Conservation (phyloP, 805 yeast species). For the Lachancea dasiensis region DNA sequence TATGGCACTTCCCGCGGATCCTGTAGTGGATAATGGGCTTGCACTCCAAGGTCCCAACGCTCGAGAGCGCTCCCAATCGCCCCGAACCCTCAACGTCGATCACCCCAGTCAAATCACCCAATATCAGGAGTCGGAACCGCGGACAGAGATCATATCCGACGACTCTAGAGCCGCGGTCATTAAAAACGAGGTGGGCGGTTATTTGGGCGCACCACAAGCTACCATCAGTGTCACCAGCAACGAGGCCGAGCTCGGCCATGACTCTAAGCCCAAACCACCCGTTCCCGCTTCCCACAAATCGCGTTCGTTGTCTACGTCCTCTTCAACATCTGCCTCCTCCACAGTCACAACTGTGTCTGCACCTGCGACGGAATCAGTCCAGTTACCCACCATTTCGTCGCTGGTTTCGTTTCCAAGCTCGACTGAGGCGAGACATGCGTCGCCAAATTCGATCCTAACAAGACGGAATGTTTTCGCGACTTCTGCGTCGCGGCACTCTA, state of each 20-base stretch:
- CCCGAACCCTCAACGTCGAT: not conserved
- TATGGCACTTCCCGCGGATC: conserved; percentile 7
- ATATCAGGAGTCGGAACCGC: not conserved
- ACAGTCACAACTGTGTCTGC: not conserved
- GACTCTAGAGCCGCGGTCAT: conserved; percentile 5
- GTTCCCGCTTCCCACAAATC: too few relatives aligned
- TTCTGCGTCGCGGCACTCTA: conserved; percentile 14
- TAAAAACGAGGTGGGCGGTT: conserved; percentile 1
- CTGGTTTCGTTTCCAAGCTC: conserved; percentile 5
- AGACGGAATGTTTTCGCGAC: conserved; percentile 18
- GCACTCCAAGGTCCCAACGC: not conserved
- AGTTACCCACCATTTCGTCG: conserved; percentile 9
- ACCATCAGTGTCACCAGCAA: not conserved
- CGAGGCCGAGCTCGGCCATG: not conserved
- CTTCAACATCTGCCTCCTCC: not conserved
- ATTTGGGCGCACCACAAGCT: too few relatives aligned
- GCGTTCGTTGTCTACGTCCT: too few relatives aligned
- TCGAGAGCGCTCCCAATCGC: not conserved
- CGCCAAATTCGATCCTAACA: conserved; percentile 17
- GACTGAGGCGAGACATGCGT: conserved; percentile 7
- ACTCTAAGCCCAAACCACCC: too few relatives aligned
- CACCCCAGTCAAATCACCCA: not conserved
- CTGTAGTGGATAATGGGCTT: not conserved
- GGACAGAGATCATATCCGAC: not conserved
- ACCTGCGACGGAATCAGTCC: conserved; percentile 1